A percentile compares a stretch with the other conserved stretches of the same genome.
phyloP scores from a whole-genome alignment of 106 monocot genomes.

The Amphibolis antarctica region DNA sequence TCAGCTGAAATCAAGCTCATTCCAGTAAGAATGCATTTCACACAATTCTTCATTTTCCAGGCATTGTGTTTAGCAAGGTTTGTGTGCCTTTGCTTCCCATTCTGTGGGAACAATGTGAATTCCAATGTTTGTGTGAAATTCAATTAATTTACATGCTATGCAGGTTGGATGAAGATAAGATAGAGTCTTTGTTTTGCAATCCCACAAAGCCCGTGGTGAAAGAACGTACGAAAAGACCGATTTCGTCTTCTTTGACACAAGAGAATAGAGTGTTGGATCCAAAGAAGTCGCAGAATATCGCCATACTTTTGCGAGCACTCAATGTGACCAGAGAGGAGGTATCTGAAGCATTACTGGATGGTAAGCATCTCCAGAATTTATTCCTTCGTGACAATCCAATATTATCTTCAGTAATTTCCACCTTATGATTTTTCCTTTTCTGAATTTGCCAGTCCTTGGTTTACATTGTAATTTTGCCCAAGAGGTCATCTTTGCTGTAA shows the following conservation, averaged over 20 bases:
- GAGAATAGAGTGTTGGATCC: slow-evolving; percentile 61
- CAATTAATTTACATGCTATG: background rate
- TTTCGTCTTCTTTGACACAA: slow-evolving; percentile 24
- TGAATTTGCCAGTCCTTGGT: no score
- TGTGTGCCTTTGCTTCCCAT: background rate
- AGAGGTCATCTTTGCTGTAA: no score
- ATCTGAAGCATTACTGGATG: slow-evolving; percentile 54
- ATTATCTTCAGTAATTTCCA: no score
- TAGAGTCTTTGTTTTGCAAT: slow-evolving; percentile 37
- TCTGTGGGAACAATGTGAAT: no score
- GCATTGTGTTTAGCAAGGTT: background rate
- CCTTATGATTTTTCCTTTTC: no score
- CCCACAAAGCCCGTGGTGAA: slow-evolving; percentile 14
- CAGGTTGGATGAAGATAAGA: slow-evolving; percentile 42
- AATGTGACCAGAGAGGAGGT: slow-evolving; percentile 77
- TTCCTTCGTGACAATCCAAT: background rate
- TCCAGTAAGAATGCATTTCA: slow-evolving; percentile 21
- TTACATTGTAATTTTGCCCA: no score
- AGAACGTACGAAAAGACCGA: slow-evolving; percentile 11
- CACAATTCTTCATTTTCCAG: background rate
- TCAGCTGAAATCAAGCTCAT: slow-evolving; percentile 33
- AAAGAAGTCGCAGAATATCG: slow-evolving; percentile 78
- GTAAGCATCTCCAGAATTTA: slow-evolving; percentile 15
- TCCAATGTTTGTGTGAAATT: no score
- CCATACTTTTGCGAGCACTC: slow-evolving; percentile 54